Evolutionary conservation across 2,329 filamentous ascomycete species (phyloP), one percentile per base, ranked within the genome.

Genomic region (Talaromyces sp.): DNA sequence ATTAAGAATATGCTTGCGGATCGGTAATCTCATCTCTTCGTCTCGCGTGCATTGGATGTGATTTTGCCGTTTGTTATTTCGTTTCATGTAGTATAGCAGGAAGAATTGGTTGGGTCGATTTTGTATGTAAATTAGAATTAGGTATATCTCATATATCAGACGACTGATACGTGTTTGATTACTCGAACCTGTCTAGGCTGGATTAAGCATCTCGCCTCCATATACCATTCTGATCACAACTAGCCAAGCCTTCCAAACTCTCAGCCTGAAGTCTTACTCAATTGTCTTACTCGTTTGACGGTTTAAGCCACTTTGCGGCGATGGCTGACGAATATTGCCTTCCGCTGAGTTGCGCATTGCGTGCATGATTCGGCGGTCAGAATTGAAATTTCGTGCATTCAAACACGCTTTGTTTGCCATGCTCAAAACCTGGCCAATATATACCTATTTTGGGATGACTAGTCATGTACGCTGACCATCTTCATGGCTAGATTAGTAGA

Each of bases 1-100:
- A 86, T 97, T 69, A 88, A 86, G 80, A 91, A 94, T 76, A 95
- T 97, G 89, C 85, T 98, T 80, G 86, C 88, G 25, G 88, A 92
- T 72, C 85, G 91, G 81, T 97, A 84, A 69, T 36, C n/a, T 22
- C n/a, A n/a, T n/a, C 38, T 13, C 19, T 22, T 17, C 10, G 31
- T 25, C 51, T 25, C 43, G 29, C 27, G 22, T 13, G 47, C 13
- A 27, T 19, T 22, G 29, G 25, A 11, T 19, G 29, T 53, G 6
- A 4, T 17, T 56, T 3, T 19, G 17, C 10, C 2, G 2, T 31
- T 51, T 58, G 56, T 53, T 53, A 15, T 58, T 59, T 60, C 54
- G n/a, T 27, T 54, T 40, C 63, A 60, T 64, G 63, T 64, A 60
- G 56, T 60, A 64, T 64, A 64, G 63, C 63, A 60, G 40, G 62